Conservation (phyloP, 352 stramenopile genomes). For the Globisporangium splendens region DNA sequence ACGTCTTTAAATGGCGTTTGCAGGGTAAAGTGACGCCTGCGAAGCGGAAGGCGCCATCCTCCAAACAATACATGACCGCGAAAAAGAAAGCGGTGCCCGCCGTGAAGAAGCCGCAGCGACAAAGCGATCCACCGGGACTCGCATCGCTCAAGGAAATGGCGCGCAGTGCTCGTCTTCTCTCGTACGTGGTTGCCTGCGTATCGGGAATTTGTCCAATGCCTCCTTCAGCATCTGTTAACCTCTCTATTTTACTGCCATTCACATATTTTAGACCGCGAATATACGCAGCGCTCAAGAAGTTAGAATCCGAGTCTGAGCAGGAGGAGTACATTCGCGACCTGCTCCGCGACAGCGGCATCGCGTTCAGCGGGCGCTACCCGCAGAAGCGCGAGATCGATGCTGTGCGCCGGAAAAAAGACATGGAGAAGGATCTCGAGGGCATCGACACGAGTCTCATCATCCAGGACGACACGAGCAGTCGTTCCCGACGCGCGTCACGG, state of each 20-base stretch:
- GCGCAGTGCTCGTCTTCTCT: slow-evolving; percentile 57
- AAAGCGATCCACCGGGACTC: slow-evolving; percentile 42
- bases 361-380: slow-evolving; percentile 61
- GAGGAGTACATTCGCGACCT: slow-evolving; percentile 60
- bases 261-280: slow-evolving; percentile 40
- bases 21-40: slow-evolving; percentile 1
- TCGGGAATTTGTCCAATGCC: no score
- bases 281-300: slow-evolving; percentile 56
- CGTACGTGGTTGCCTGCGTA: slow-evolving; percentile 37
- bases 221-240: no score
- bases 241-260: not conserved
- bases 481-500: slow-evolving; percentile 4
- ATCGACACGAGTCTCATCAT: slow-evolving; percentile 85
- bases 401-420: slow-evolving; percentile 64
- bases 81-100: slow-evolving; percentile 12
- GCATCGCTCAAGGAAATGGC: slow-evolving; percentile 66
- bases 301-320: slow-evolving; percentile 32
- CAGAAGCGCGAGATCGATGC: slow-evolving; percentile 57
- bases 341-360: slow-evolving; percentile 36
- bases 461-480: slow-evolving; percentile 16
- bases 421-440: slow-evolving; percentile 73
- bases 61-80: slow-evolving; percentile 16
- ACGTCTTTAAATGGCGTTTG: not conserved
- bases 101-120: slow-evolving; percentile 22
- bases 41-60: slow-evolving; percentile 6